Evolutionary conservation across 106 monocot species (phyloP), one percentile per base, ranked within the genome.

Genomic region (Dioscorea zingiberensis): DNA sequence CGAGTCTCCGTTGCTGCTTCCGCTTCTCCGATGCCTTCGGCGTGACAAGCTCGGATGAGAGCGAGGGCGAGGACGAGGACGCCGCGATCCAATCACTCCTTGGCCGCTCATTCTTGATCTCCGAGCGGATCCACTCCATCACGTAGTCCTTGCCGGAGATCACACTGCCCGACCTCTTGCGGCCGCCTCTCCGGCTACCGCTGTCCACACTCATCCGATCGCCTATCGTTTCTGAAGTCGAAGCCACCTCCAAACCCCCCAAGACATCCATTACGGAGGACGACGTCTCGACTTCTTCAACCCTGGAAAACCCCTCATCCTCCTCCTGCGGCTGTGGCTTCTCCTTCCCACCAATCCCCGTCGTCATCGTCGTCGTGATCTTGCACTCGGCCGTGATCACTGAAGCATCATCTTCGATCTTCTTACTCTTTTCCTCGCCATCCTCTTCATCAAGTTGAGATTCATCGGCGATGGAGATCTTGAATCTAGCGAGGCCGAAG

Each of bases 101-200:
- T 0, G 92, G 92, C 48, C 86, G 68, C 77, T 89, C 82, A 62
- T 88, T 98, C 81, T 83, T 85, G 51, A 98, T 82, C 75, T 98
- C 97, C 8, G 92, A 85, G 21, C 81, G 73, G 55, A 98, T 92
- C 97, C 97, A 98, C 57, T 98, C 86, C 92, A 98, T 92, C 63
- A 98, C 97, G 59, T 98, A 98, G 57, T 98, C 97, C 77, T 92
- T 98, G 3, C 71, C 73, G 7, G 47, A 45, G 12, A 58, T 6
- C 22, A 44, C 48, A 27, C 65, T 44, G 9, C 53, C 64, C 54
- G 45, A 65, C 22, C 55, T 16, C 44, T 57, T 68, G 25, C 60
- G 65, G 17, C 62, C 26, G 30, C 54, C 45, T 32, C 21, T 62
- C 47, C 21, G 54, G n/a, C 70, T 77, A 11, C 68, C 62, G 21